Evolutionary conservation across 371 early-diverging fungal genomes (phyloP).

Genomic region (Saksenaea vasiformis): DNA sequence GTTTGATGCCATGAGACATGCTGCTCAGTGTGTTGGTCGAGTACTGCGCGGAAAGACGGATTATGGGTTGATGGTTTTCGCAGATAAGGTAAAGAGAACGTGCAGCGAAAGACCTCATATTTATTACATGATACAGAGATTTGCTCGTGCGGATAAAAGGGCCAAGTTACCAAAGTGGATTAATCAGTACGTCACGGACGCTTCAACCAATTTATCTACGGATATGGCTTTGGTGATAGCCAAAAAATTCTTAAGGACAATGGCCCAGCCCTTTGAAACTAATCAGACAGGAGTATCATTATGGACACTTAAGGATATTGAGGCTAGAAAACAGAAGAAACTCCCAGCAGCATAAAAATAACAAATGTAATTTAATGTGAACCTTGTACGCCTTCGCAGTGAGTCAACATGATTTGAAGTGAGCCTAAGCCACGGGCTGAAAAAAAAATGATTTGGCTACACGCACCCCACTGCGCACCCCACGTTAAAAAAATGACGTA

Average conservation of each 20-base stretch:
- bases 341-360: slow-evolving; percentile 1
- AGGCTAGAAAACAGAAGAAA: slow-evolving; percentile 40
- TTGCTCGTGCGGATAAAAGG: slow-evolving; percentile 93
- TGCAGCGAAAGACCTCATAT: not conserved
- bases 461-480: no score
- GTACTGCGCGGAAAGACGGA: slow-evolving; percentile 98
- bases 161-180: slow-evolving; percentile 99
- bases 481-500: no score
- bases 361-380: not conserved
- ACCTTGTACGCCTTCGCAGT: not conserved
- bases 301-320: slow-evolving; percentile 66
- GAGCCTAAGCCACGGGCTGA: not conserved
- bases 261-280: slow-evolving; percentile 96
- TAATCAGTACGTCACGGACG: slow-evolving; percentile 87
- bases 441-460: no score
- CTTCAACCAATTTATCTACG: slow-evolving; percentile 92
- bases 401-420: not conserved
- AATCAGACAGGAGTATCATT: slow-evolving; percentile 63
- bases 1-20: slow-evolving; percentile 99
- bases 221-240: slow-evolving; percentile 98
- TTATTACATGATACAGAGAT: slow-evolving; percentile 62
- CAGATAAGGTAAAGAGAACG: slow-evolving; percentile 79
- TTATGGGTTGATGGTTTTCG: slow-evolving; percentile 99
- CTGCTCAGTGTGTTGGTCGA: slow-evolving; percentile 99
- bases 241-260: slow-evolving; percentile 93